Conservation (phyloP, 768 basidiomycete species). For the Phlegmacium glaucopus region DNA sequence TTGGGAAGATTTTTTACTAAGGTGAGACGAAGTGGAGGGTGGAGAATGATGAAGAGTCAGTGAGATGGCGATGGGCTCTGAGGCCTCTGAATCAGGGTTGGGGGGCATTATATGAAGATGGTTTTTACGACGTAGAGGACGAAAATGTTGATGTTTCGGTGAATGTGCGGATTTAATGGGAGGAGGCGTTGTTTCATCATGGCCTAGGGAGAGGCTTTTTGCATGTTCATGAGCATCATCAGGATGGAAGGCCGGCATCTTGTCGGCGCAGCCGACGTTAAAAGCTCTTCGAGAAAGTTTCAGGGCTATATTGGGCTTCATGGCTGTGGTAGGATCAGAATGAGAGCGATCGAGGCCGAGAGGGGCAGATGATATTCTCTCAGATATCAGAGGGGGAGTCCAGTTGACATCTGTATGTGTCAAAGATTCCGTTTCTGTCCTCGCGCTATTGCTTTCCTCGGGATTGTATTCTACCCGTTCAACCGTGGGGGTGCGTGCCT, state of each 20-base stretch:
- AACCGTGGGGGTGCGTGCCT: too few relatives aligned
- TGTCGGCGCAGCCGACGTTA: conserved; percentile 9
- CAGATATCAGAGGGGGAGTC: too few relatives aligned
- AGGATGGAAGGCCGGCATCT: not conserved
- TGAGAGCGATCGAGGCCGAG: conserved; percentile 10
- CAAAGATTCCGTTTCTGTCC: not conserved
- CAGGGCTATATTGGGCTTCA: conserved; percentile 9
- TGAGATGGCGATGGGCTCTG: conserved; percentile 23
- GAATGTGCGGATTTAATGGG: conserved; percentile 1
- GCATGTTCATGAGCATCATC: not conserved
- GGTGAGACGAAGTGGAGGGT: conserved; percentile 12
- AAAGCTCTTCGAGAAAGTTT: conserved; percentile 13
- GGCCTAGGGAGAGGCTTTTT: conserved; percentile 2
- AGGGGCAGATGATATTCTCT: not conserved
- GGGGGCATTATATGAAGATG: conserved; percentile 28
- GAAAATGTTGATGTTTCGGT: conserved; percentile 13
- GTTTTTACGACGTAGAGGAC: conserved; percentile 38
- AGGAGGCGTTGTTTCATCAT: conserved; percentile 2
- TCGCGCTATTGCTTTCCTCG: too few relatives aligned
- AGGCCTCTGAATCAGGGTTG: conserved; percentile 14
- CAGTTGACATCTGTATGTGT: not conserved
- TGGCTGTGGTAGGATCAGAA: conserved; percentile 4
- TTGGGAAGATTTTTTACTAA: conserved; percentile 10
- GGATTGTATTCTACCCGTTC: too few relatives aligned
- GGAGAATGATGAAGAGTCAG: conserved; percentile 10